Percentiles rank a stretch among this genome's conserved stretches.
phyloP scores from a whole-genome alignment of 2,329 filamentous ascomycete genomes.

The Alternaria arbusti region DNA sequence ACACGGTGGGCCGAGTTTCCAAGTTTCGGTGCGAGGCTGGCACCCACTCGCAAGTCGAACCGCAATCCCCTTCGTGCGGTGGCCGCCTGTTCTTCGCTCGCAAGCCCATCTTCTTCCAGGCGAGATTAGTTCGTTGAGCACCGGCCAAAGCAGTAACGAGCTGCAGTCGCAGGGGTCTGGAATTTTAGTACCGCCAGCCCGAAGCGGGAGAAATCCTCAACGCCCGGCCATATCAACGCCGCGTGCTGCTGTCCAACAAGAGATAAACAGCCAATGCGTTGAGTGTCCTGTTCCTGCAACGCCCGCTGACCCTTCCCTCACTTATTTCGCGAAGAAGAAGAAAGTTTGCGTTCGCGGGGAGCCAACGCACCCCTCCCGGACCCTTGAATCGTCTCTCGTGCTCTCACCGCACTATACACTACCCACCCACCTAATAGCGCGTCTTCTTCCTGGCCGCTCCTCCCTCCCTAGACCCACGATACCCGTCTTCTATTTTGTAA shows the following conservation, averaged over 20 bases:
- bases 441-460: slow-evolving; percentile 22
- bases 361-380: slow-evolving; percentile 22
- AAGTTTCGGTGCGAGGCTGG: slow-evolving; percentile 6
- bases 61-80: not conserved
- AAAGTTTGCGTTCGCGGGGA: slow-evolving; percentile 13
- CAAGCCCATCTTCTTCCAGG: slow-evolving; percentile 24
- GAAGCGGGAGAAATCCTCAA: slow-evolving; percentile 43
- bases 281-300: slow-evolving; percentile 28
- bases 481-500: slow-evolving; percentile 28
- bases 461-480: slow-evolving; percentile 23
- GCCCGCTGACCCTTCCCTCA: slow-evolving; percentile 21
- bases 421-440: slow-evolving; percentile 16
- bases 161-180: slow-evolving; percentile 36
- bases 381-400: slow-evolving; percentile 9
- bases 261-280: slow-evolving; percentile 45
- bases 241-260: slow-evolving; percentile 29
- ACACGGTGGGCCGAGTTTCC: not conserved
- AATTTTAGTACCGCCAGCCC: slow-evolving; percentile 37
- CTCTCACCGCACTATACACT: slow-evolving; percentile 18
- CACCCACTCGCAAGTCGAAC: slow-evolving; percentile 21
- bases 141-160: slow-evolving; percentile 31
- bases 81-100: slow-evolving; percentile 8
- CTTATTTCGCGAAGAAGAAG: slow-evolving; percentile 1
- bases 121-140: slow-evolving; percentile 36
- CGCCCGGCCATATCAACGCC: slow-evolving; percentile 23